phyloP scores from a whole-genome alignment of 2,329 filamentous ascomycete genomes.

The Fusarium praegraminearum region DNA sequence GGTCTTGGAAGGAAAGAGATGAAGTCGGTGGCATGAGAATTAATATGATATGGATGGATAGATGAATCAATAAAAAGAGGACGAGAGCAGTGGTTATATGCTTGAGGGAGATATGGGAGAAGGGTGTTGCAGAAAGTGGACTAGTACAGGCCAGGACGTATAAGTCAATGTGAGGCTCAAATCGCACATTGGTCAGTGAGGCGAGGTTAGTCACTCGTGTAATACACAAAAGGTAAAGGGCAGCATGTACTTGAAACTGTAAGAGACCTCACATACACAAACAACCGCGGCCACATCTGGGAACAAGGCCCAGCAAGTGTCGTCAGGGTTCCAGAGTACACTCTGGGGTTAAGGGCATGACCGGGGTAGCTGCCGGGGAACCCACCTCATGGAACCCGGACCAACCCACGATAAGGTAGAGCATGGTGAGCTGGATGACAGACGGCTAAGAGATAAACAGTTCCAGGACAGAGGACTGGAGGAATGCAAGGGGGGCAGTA shows the following conservation, averaged over 20 bases:
- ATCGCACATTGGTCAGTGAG: constrained; percentile 48
- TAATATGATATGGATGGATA: constrained; percentile 14
- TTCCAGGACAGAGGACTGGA: constrained; percentile 26
- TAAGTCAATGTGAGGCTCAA: constrained; percentile 46
- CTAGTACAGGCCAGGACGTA: constrained; percentile 24
- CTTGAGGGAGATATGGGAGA: constrained; percentile 9
- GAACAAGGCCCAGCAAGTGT: constrained; percentile 35
- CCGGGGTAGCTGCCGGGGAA: constrained; percentile 35
- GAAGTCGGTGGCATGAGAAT: constrained; percentile 36
- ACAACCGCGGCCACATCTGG: constrained; percentile 22
- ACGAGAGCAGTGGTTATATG: constrained; percentile 32
- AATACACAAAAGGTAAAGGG: constrained; percentile 34
- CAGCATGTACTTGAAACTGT: constrained; percentile 41
- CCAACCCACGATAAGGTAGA: constrained; percentile 34
- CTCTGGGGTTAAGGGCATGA: constrained; percentile 32
- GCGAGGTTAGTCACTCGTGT: constrained; percentile 42
- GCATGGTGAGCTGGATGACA: constrained; percentile 29
- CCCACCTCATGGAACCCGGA: constrained; percentile 18
- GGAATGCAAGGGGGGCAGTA: constrained; percentile 24
- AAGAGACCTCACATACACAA: constrained; percentile 23
- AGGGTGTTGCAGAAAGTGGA: constrained; percentile 4
- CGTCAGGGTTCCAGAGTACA: constrained; percentile 46
- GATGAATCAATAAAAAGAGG: constrained; percentile 4
- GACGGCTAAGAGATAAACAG: constrained; percentile 20
- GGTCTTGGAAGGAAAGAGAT: constrained; percentile 25